These are phyloP conservation scores for Penicillium sp. DNA, from an alignment of 2,329 filamentous ascomycete genomes.

Conservation along the genomic window DNA sequence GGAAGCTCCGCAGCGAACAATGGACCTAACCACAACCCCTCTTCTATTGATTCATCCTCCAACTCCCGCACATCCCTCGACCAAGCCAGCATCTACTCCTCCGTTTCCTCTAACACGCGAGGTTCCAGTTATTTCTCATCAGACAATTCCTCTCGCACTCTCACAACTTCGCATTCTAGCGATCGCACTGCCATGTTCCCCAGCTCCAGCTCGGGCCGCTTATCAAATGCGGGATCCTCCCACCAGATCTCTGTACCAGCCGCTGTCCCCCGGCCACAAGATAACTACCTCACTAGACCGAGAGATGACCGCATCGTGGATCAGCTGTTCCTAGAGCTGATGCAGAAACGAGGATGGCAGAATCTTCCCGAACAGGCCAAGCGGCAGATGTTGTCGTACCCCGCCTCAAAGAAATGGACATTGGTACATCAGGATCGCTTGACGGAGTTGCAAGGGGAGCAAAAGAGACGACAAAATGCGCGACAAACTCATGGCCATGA, in stretches of 20 bases:
- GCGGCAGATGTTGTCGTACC: constrained; percentile 94
- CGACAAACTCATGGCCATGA: constrained; percentile 66
- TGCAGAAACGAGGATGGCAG: constrained; percentile 98
- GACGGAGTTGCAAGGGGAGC: constrained; percentile 89
- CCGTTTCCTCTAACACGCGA: constrained; percentile 57
- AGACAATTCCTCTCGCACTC: constrained; percentile 48
- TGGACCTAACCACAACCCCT: constrained; percentile 57
- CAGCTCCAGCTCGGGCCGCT: constrained; percentile 25
- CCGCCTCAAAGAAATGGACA: constrained; percentile 94
- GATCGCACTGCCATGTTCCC: constrained; percentile 32
- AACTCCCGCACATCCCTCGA: constrained; percentile 60
- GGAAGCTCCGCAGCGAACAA: constrained; percentile 55
- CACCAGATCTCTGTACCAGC: constrained; percentile 30
- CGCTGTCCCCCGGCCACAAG: constrained; percentile 30
- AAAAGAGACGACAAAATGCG: constrained; percentile 76
- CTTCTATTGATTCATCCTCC: constrained; percentile 50
- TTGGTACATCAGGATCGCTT: constrained; percentile 92
- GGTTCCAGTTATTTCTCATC: constrained; percentile 56
- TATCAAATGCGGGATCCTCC: constrained; percentile 29
- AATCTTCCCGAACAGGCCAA: constrained; percentile 92
- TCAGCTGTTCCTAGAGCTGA: constrained; percentile 85
- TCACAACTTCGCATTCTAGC: constrained; percentile 35
- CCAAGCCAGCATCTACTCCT: constrained; percentile 63
- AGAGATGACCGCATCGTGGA: constrained; percentile 72
- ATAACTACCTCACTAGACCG: constrained; percentile 42